Conservation (phyloP, 169 alveolate species). For the Cardiosporidium cionae region DNA sequence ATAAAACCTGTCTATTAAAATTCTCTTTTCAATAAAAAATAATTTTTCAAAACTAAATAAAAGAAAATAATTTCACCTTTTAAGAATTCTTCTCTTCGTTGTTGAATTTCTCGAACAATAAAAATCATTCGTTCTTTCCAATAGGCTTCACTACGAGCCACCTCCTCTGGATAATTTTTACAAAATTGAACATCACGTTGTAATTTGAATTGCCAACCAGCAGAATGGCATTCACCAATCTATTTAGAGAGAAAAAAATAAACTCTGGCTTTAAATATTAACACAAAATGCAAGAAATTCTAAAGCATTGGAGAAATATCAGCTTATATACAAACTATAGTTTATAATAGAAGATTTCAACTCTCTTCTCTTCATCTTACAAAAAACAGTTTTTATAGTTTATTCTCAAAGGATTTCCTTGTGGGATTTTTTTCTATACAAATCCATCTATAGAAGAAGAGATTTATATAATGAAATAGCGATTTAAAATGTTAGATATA, state of each 20-base stretch:
- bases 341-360: too few relatives aligned
- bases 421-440: too few relatives aligned
- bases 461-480: too few relatives aligned
- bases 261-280: too few relatives aligned
- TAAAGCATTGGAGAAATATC: too few relatives aligned
- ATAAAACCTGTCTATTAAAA: neutral
- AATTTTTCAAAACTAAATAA: neutral
- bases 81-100: neutral
- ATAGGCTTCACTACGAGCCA: neutral
- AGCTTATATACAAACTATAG: too few relatives aligned
- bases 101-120: conserved; percentile 5
- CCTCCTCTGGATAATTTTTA: neutral
- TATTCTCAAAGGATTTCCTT: too few relatives aligned
- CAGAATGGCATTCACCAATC: neutral
- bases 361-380: too few relatives aligned
- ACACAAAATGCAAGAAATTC: too few relatives aligned
- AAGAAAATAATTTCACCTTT: neutral
- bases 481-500: too few relatives aligned
- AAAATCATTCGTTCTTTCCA: conserved; percentile 6
- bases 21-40: neutral
- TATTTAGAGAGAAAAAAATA: neutral
- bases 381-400: too few relatives aligned
- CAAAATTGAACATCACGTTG: conserved; percentile 5
- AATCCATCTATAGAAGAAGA: too few relatives aligned
- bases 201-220: conserved; percentile 10